Conservation (phyloP, 805 yeast genomes). For the Lipomyces yamadae region DNA sequence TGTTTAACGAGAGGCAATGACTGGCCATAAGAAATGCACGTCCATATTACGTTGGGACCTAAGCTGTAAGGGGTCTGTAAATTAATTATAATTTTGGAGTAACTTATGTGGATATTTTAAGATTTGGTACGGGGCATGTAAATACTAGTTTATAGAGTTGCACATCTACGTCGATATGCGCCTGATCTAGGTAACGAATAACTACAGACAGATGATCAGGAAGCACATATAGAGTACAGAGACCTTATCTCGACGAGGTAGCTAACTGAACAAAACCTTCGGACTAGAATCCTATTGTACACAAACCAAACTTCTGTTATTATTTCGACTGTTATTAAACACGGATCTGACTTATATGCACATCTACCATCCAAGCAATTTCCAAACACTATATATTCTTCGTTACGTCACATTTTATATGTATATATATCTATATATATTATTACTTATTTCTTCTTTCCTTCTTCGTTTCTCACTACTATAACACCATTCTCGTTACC, state of each 20-base stretch:
- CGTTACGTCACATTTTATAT: no score
- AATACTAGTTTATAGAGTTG: background rate
- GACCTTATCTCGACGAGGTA: background rate
- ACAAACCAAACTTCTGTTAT: background rate
- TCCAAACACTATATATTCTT: background rate
- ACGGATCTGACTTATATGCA: background rate
- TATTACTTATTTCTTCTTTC: background rate
- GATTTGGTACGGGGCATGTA: background rate
- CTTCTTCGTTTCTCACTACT: background rate
- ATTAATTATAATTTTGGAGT: background rate
- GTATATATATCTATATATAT: no score
- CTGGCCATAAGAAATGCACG: background rate
- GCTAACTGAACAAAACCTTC: background rate
- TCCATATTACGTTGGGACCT: background rate
- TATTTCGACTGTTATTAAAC: background rate
- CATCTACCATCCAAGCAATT: background rate
- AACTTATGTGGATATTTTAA: background rate
- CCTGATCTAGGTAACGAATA: background rate
- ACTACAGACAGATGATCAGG: background rate
- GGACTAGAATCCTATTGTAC: background rate
- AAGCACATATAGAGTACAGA: background rate
- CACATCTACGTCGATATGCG: background rate
- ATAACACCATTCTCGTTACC: background rate
- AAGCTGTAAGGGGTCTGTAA: background rate
- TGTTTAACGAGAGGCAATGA: conserved; percentile 1